Evolutionary conservation across 2,329 filamentous ascomycete species (phyloP).

Genomic region (Chaetomium globosum): DNA sequence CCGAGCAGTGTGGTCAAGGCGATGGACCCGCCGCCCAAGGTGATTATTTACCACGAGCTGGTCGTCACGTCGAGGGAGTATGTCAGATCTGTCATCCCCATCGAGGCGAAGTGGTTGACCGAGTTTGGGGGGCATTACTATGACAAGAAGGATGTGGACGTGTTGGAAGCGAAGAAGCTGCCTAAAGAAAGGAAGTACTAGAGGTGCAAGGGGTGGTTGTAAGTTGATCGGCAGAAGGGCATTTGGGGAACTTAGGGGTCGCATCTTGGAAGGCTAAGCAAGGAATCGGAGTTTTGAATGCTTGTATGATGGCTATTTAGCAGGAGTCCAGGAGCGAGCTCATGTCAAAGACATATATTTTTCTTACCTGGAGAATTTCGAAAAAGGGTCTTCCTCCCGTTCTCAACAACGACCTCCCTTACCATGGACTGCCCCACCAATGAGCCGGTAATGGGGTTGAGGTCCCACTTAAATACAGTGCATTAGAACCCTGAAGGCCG

Average conservation of each 20-base stretch:
- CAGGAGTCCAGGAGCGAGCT: background rate
- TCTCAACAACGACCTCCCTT: background rate
- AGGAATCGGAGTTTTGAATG: background rate
- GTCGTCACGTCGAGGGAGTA: slow-evolving; percentile 88
- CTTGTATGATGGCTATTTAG: background rate
- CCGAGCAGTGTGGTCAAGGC: slow-evolving; percentile 81
- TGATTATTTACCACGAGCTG: slow-evolving; percentile 84
- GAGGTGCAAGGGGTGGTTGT: background rate
- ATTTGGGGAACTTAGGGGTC: background rate
- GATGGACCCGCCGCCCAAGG: slow-evolving; percentile 73
- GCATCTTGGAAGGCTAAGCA: background rate
- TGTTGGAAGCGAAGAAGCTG: slow-evolving; percentile 73
- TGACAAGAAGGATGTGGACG: slow-evolving; percentile 87
- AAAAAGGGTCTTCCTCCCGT: background rate
- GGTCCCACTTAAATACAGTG: slow-evolving; percentile 7
- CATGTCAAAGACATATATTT: background rate
- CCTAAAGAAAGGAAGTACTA: slow-evolving; percentile 40
- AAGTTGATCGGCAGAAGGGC: background rate
- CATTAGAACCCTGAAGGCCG: background rate
- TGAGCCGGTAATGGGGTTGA: background rate
- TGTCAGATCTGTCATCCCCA: slow-evolving; percentile 83
- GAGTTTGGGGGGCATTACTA: slow-evolving; percentile 95
- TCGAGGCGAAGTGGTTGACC: slow-evolving; percentile 80
- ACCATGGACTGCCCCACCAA: background rate
- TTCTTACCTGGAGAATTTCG: background rate